Percentiles rank a stretch among this genome's conserved stretches.
These are phyloP conservation scores for Dioscorea dumetorum DNA, from an alignment of 106 monocot species.

Conservation along the genomic window DNA sequence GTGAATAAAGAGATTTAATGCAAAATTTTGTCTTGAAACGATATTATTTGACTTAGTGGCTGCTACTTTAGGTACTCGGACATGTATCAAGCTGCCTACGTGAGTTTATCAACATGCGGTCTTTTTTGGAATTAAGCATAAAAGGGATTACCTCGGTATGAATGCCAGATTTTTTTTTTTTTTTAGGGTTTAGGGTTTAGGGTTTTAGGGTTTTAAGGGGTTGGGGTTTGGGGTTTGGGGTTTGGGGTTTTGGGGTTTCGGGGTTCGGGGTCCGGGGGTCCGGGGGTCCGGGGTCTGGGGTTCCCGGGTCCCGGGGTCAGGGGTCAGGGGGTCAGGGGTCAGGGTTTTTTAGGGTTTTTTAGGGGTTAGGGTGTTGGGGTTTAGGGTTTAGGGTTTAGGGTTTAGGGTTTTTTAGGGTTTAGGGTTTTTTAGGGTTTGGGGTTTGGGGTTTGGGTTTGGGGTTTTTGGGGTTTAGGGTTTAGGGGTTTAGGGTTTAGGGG, in stretches of 20 bases:
- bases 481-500: slow-evolving; percentile 25
- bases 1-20: too few relatives aligned
- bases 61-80: too few relatives aligned
- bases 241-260: slow-evolving; percentile 8
- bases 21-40: too few relatives aligned
- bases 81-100: too few relatives aligned
- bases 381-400: slow-evolving; percentile 32
- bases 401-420: slow-evolving; percentile 29
- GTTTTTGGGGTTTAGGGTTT: slow-evolving; percentile 18
- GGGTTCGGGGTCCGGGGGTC: too few relatives aligned
- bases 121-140: too few relatives aligned
- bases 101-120: too few relatives aligned
- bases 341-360: too few relatives aligned
- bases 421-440: slow-evolving; percentile 28
- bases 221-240: slow-evolving; percentile 14
- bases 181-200: slow-evolving; percentile 22
- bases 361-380: slow-evolving; percentile 36
- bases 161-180: too few relatives aligned
- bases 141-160: too few relatives aligned
- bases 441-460: slow-evolving; percentile 30
- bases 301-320: slow-evolving; percentile 20
- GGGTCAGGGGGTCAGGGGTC: slow-evolving; percentile 22
- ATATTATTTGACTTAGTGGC: too few relatives aligned
- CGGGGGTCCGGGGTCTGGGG: slow-evolving; percentile 19
- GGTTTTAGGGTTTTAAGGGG: slow-evolving; percentile 22